phyloP scores from a whole-genome alignment of 2,329 filamentous ascomycete genomes.

The Cladorrhinum sp. region DNA sequence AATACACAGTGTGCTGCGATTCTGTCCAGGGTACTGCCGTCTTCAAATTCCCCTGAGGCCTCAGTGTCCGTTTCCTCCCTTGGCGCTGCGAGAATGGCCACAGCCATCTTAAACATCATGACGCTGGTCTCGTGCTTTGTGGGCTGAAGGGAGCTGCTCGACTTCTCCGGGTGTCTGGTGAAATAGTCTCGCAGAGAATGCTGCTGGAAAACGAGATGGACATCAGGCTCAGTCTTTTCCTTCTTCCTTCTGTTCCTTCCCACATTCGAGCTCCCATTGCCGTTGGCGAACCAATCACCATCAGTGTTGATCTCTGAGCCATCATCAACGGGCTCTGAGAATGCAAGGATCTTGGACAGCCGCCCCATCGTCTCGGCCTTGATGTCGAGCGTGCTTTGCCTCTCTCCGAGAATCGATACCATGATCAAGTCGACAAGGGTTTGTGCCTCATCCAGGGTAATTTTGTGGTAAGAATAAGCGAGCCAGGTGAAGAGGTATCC shows the following conservation, averaged over 20 bases:
- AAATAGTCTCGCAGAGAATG: constrained; percentile 7
- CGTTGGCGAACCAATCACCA: not conserved
- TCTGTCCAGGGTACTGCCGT: not conserved
- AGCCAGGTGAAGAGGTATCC: constrained; percentile 8
- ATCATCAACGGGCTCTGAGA: not conserved
- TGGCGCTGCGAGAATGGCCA: not conserved
- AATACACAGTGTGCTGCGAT: not conserved
- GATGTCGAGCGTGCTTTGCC: not conserved
- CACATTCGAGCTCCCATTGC: not conserved
- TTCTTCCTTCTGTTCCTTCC: not conserved
- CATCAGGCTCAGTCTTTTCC: not conserved
- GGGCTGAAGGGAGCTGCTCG: not conserved
- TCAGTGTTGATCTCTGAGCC: not conserved
- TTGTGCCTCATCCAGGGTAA: not conserved
- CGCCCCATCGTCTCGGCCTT: not conserved
- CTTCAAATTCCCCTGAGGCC: not conserved
- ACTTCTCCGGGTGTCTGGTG: not conserved
- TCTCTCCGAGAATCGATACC: not conserved
- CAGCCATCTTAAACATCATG: constrained; percentile 7
- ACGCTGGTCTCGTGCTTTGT: not conserved
- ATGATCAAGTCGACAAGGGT: constrained; percentile 1
- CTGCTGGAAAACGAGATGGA: not conserved
- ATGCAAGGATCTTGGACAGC: not conserved
- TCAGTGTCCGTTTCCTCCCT: no score
- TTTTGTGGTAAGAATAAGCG: not conserved